Evolutionary conservation across 176 grass and related monocot species (phyloP).

Genomic region (Carex pumila): DNA sequence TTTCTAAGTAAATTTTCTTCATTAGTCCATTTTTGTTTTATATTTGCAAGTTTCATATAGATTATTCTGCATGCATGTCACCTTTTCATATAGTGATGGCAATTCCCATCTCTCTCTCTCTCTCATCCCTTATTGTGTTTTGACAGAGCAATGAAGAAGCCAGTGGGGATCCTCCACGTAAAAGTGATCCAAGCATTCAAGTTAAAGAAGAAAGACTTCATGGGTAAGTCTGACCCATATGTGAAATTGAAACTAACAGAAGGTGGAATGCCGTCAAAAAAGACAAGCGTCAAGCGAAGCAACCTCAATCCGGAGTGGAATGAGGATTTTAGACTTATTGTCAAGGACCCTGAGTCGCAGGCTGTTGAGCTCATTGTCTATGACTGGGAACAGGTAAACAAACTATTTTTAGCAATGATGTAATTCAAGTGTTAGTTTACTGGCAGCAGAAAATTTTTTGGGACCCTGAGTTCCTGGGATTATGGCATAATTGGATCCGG

Average conservation of each 20-base stretch:
- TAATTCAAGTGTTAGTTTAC: not conserved
- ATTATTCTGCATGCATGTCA: not conserved
- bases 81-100: not conserved
- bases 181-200: slow-evolving; percentile 49
- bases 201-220: slow-evolving; percentile 63
- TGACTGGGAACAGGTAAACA: slow-evolving; percentile 79
- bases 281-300: slow-evolving; percentile 52
- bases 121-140: not conserved
- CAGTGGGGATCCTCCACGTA: slow-evolving; percentile 65
- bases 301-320: slow-evolving; percentile 89
- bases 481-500: too few relatives aligned
- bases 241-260: slow-evolving; percentile 70
- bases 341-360: slow-evolving; percentile 70
- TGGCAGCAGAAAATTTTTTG: not conserved
- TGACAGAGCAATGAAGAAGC: slow-evolving; percentile 62
- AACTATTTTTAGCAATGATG: not conserved
- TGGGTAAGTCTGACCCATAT: slow-evolving; percentile 82
- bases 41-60: not conserved
- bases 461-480: too few relatives aligned
- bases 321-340: slow-evolving; percentile 71
- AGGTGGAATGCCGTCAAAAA: slow-evolving; percentile 57
- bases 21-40: not conserved
- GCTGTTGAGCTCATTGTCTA: slow-evolving; percentile 52
- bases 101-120: not conserved
- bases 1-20: slow-evolving; percentile 39